Percentiles rank a stretch among this genome's conserved stretches.
These are phyloP conservation scores for Yarrowia sp. DNA, from an alignment of 805 yeast genomes.

Conservation along the genomic window DNA sequence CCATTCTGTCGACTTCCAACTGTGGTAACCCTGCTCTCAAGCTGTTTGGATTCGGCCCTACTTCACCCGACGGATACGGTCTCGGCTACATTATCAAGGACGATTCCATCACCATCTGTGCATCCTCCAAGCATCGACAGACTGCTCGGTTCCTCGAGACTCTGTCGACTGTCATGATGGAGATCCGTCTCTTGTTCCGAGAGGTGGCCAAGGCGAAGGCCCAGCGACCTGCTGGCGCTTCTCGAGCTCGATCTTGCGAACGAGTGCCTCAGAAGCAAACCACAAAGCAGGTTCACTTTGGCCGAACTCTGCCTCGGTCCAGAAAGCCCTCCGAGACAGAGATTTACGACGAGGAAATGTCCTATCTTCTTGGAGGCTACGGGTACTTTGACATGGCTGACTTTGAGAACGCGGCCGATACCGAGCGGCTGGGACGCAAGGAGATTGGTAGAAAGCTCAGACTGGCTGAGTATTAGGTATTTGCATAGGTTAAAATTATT, in stretches of 20 bases:
- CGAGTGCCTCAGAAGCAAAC: slow-evolving; percentile 28
- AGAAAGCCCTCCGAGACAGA: slow-evolving; percentile 34
- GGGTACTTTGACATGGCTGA: slow-evolving; percentile 83
- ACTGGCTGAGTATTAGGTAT: slow-evolving; percentile 63
- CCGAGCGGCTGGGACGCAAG: slow-evolving; percentile 54
- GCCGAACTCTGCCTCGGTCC: slow-evolving; percentile 37
- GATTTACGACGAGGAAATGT: slow-evolving; percentile 47
- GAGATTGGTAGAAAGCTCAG: slow-evolving; percentile 72
- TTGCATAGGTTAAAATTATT: slow-evolving; percentile 12
- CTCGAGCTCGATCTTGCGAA: slow-evolving; percentile 44
- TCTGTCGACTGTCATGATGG: slow-evolving; percentile 65
- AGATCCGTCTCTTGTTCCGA: slow-evolving; percentile 58
- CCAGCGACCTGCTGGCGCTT: slow-evolving; percentile 40
- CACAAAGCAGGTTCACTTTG: slow-evolving; percentile 33
- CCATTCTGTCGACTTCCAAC: slow-evolving; percentile 81
- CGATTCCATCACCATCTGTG: slow-evolving; percentile 79
- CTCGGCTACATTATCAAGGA: slow-evolving; percentile 86
- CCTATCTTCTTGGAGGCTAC: slow-evolving; percentile 74
- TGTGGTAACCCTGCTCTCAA: slow-evolving; percentile 92
- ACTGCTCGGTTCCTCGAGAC: slow-evolving; percentile 78
- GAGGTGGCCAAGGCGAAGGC: slow-evolving; percentile 40
- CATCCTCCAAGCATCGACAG: slow-evolving; percentile 88
- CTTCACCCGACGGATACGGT: slow-evolving; percentile 89
- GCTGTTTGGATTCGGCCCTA: slow-evolving; percentile 91
- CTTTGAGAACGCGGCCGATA: slow-evolving; percentile 59